Conservation (phyloP, 2,329 filamentous ascomycete genomes). For the Hymenoscyphus salicellus region DNA sequence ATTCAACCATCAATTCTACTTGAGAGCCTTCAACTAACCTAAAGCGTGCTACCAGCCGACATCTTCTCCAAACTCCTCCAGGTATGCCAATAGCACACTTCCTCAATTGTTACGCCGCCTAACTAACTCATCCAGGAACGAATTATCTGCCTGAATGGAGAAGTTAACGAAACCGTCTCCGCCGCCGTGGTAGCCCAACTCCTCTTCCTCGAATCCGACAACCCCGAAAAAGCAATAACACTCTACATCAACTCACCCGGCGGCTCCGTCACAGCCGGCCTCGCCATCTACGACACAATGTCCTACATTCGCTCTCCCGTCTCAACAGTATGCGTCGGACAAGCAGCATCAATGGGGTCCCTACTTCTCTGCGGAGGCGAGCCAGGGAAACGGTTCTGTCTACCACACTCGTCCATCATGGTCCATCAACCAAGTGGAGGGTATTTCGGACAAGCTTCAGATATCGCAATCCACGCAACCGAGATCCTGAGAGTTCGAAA, state of each 20-base stretch:
- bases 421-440: slow-evolving; percentile 89
- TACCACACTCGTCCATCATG: slow-evolving; percentile 96
- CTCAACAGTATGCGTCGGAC: slow-evolving; percentile 90
- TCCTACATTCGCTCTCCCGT: slow-evolving; percentile 91
- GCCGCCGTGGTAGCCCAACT: slow-evolving; percentile 95
- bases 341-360: slow-evolving; percentile 92
- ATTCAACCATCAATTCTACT: slow-evolving; percentile 27
- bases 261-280: slow-evolving; percentile 81
- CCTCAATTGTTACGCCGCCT: background rate
- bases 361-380: slow-evolving; percentile 83
- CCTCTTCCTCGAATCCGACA: slow-evolving; percentile 96
- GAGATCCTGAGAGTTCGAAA: slow-evolving; percentile 86
- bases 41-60: slow-evolving; percentile 53
- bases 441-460: slow-evolving; percentile 62
- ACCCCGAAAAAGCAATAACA: slow-evolving; percentile 88
- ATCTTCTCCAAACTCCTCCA: slow-evolving; percentile 79
- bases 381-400: slow-evolving; percentile 77
- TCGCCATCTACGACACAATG: slow-evolving; percentile 99
- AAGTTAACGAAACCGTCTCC: slow-evolving; percentile 84
- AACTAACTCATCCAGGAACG: slow-evolving; percentile 61
- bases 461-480: slow-evolving; percentile 95
- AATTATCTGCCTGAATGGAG: slow-evolving; percentile 88
- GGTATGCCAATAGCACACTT: slow-evolving; percentile 42
- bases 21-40: slow-evolving; percentile 13
- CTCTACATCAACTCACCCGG: slow-evolving; percentile 98